These are phyloP conservation scores for Glaciozyma antarctica DNA, from an alignment of 768 basidiomycete genomes.

Conservation along the genomic window DNA sequence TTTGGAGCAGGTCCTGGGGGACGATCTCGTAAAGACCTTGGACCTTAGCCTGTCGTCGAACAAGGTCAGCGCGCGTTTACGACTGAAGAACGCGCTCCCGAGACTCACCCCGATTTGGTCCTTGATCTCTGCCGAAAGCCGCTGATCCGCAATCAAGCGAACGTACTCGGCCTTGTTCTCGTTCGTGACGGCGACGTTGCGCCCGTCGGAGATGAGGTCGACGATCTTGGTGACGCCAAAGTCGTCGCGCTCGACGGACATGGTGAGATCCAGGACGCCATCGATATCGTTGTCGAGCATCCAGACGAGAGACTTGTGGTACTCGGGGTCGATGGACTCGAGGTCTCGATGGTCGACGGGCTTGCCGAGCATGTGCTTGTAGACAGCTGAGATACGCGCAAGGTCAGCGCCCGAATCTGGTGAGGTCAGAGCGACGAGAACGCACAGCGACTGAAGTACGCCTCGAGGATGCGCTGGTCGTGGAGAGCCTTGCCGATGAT, in stretches of 20 bases:
- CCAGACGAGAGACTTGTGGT: slow-evolving; percentile 96
- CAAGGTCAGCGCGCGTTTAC: background rate
- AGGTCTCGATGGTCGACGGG: slow-evolving; percentile 92
- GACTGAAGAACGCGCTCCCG: no score
- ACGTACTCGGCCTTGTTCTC: slow-evolving; percentile 97
- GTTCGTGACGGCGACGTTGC: slow-evolving; percentile 75
- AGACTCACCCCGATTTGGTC: slow-evolving; percentile 65
- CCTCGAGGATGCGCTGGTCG: slow-evolving; percentile 89
- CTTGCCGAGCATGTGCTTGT: slow-evolving; percentile 87
- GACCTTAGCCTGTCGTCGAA: slow-evolving; percentile 49
- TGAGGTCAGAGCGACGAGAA: background rate
- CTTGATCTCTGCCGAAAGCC: slow-evolving; percentile 85
- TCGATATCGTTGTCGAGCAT: slow-evolving; percentile 87
- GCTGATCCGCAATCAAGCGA: slow-evolving; percentile 85
- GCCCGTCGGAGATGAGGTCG: slow-evolving; percentile 75
- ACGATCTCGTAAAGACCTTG: slow-evolving; percentile 95
- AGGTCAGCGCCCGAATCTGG: background rate
- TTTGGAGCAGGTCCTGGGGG: slow-evolving; percentile 86
- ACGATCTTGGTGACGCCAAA: slow-evolving; percentile 87
- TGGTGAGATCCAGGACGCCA: slow-evolving; percentile 72
- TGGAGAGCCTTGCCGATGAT: slow-evolving; percentile 97
- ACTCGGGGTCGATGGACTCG: slow-evolving; percentile 96
- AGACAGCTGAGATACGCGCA: slow-evolving; percentile 51
- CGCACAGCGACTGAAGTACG: slow-evolving; percentile 73
- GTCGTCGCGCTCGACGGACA: slow-evolving; percentile 94